These are phyloP conservation scores for Clavariopsis aquatica DNA, from an alignment of 495 filamentous ascomycete species.

Conservation along the genomic window DNA sequence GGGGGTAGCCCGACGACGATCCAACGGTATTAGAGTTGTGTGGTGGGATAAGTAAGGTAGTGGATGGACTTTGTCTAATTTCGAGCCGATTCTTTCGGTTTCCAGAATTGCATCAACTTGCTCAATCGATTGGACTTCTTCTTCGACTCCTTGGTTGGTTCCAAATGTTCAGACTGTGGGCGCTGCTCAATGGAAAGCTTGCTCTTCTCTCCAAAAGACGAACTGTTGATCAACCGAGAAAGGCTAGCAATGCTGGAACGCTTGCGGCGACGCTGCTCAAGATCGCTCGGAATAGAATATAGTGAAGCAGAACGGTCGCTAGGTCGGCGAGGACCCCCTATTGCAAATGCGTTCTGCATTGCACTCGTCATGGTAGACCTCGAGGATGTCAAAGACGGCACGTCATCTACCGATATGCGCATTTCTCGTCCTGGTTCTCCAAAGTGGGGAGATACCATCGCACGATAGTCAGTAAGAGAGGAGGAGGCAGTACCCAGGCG, in stretches of 20 bases:
- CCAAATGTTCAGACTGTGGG: constrained; percentile 52
- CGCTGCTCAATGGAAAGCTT: constrained; percentile 77
- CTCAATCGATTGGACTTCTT: constrained; percentile 74
- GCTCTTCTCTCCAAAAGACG: constrained; percentile 73
- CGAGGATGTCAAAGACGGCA: constrained; percentile 83
- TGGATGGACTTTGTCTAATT: neutral
- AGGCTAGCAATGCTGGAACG: constrained; percentile 83
- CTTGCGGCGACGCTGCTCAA: constrained; percentile 63
- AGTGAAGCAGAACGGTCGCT: constrained; percentile 68
- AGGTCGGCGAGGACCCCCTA: constrained; percentile 48
- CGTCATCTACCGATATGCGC: constrained; percentile 79
- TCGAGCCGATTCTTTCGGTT: constrained; percentile 44
- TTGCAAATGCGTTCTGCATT: constrained; percentile 54
- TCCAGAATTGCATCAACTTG: constrained; percentile 84
- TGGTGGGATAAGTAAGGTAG: constrained; percentile 2
- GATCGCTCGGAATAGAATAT: constrained; percentile 50
- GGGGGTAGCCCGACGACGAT: constrained; percentile 15
- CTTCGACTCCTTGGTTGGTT: constrained; percentile 62
- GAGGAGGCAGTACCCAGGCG: constrained; percentile 71
- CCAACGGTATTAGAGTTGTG: constrained; percentile 20
- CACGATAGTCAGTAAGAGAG: constrained; percentile 67
- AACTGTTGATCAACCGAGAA: constrained; percentile 72
- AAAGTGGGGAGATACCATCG: constrained; percentile 60
- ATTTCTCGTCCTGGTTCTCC: constrained; percentile 64
- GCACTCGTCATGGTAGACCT: constrained; percentile 79